phyloP scores from a whole-genome alignment of 306 rosid species.

The Lathyrus sativus region DNA sequence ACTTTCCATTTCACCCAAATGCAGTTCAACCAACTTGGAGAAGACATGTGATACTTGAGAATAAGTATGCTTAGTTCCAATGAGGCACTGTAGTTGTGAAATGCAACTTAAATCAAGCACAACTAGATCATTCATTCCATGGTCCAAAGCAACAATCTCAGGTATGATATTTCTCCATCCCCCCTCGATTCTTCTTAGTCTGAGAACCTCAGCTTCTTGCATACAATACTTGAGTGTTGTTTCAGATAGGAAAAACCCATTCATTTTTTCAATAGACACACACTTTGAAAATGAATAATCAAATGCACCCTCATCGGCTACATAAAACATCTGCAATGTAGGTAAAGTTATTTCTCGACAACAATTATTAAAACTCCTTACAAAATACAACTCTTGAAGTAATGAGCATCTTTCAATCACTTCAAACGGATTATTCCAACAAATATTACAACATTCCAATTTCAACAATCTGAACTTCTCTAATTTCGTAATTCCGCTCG shows the following conservation, averaged over 20 bases:
- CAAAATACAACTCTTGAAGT: conserved; percentile 30
- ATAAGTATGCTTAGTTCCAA: neutral
- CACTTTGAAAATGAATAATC: neutral
- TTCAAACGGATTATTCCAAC: neutral
- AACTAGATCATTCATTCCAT: neutral
- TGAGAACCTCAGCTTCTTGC: neutral
- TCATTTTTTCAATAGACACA: accelerated
- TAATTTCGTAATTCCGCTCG: neutral
- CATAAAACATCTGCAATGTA: neutral
- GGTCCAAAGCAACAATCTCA: neutral
- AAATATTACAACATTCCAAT: accelerated
- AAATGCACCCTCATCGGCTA: too few species aligned
- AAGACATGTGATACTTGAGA: neutral
- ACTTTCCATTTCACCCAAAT: accelerated
- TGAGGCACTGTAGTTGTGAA: neutral
- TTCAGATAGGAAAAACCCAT: neutral
- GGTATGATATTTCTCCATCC: conserved; percentile 32
- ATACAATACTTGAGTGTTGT: neutral
- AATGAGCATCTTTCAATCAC: conserved; percentile 21
- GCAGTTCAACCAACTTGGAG: neutral
- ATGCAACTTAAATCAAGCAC: accelerated
- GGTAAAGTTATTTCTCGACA: neutral
- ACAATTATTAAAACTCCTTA: neutral
- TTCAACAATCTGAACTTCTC: neutral
- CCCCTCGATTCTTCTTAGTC: accelerated